Conservation (phyloP, 1,284 basidiomycete species). For the Ceratobasidium sp. region DNA sequence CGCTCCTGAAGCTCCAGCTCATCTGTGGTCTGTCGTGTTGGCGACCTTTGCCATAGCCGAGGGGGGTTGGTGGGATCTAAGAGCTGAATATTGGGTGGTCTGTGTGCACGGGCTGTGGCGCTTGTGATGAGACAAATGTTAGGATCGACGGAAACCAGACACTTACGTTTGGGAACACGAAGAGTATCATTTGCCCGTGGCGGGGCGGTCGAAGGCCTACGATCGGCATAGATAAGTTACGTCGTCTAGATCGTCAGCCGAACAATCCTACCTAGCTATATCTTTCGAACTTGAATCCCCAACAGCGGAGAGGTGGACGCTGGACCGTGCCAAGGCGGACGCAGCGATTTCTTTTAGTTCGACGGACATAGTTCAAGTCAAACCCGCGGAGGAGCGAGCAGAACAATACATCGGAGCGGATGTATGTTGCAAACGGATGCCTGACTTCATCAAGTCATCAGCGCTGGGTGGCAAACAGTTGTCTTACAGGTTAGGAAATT, state of each 20-base stretch:
- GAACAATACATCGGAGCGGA: background rate
- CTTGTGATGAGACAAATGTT: background rate
- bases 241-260: background rate
- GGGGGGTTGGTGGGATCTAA: background rate
- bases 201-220: background rate
- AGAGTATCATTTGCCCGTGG: slow-evolving; percentile 4
- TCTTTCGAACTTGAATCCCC: background rate
- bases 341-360: background rate
- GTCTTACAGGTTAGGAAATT: background rate
- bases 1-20: slow-evolving; percentile 1
- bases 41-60: slow-evolving; percentile 14
- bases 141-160: background rate
- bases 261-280: background rate
- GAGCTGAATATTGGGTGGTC: background rate
- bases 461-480: background rate
- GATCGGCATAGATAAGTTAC: background rate
- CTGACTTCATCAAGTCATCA: background rate
- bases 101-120: background rate
- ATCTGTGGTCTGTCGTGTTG: slow-evolving; percentile 2
- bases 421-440: background rate
- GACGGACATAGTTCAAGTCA: background rate
- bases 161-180: slow-evolving; percentile 1
- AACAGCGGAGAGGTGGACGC: background rate
- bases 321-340: background rate
- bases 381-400: background rate